Conservation (phyloP, 768 basidiomycete species). For the Boletus sp. region DNA sequence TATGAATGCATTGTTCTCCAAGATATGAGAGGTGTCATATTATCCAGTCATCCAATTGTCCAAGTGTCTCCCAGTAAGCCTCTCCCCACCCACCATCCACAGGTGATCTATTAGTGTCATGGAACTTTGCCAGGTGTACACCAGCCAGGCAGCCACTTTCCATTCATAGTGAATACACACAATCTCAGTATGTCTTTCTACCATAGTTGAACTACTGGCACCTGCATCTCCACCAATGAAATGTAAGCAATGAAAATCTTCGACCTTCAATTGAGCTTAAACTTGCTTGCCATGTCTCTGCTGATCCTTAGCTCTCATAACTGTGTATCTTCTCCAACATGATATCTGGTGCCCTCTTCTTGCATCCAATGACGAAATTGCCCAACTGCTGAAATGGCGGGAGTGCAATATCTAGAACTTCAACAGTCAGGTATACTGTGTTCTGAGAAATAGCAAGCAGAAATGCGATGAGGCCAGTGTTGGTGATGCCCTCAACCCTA, state of each 20-base stretch:
- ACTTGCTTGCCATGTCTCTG: conserved; percentile 24
- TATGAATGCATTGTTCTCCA: background rate
- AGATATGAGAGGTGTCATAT: background rate
- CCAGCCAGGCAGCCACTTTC: conserved; percentile 24
- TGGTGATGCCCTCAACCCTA: conserved; percentile 18
- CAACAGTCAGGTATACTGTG: conserved; percentile 12
- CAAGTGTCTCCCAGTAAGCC: background rate
- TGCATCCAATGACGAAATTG: conserved; percentile 15
- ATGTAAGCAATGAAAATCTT: conserved; percentile 13
- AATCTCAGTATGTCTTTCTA: conserved; percentile 20
- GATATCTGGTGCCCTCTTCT: conserved; percentile 18
- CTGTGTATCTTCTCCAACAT: conserved; percentile 18
- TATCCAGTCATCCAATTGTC: background rate
- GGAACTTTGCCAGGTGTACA: conserved; percentile 11
- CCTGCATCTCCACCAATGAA: background rate
- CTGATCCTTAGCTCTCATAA: conserved; percentile 18
- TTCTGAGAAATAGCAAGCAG: conserved; percentile 10
- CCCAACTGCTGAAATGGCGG: conserved; percentile 18
- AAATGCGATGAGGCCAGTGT: conserved; percentile 15
- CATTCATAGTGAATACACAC: conserved; percentile 17
- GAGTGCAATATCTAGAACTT: conserved; percentile 20
- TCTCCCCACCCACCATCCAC: background rate
- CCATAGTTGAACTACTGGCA: conserved; percentile 20
- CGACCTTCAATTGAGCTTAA: conserved; percentile 22
- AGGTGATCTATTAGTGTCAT: background rate